Evolutionary conservation across 176 grass and related monocot genomes (phyloP), one percentile per base, ranked within the genome.

Genomic region (Rhynchospora tenuis): DNA sequence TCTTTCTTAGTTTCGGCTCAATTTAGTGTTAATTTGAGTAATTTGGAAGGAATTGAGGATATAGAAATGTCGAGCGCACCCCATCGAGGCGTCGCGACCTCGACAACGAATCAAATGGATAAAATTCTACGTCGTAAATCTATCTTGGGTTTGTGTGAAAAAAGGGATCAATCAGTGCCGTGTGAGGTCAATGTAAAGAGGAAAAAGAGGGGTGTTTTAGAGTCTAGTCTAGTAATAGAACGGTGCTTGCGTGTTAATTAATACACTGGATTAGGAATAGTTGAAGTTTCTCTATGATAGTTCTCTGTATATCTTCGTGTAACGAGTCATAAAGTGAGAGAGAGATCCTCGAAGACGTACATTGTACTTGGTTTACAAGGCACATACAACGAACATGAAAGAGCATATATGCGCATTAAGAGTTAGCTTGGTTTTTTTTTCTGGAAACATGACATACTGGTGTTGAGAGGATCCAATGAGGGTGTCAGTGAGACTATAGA

Each of bases 41-140:
- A n/a, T n/a, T n/a, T n/a, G n/a, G n/a, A n/a, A n/a, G n/a, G n/a
- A n/a, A n/a, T n/a, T n/a, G n/a, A n/a, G n/a, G n/a, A n/a, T n/a
- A n/a, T n/a, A n/a, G n/a, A n/a, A n/a, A n/a, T n/a, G n/a, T n/a
- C n/a, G n/a, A 65, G 87, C 95, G 82, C 95, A 98, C 50, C 95
- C 95, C 95, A 98, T 98, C 76, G 52, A 71, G 81, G 77, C 78
- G 68, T 64, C 82, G 33, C 84, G 45, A 86, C 64, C 83, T 72
- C 58, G 29, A 54, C 79, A 73, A 47, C 84, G 62, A 81, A 84
- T 58, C 64, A 63, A 82, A 84, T 78, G 59, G 81, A 73, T n/a
- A 59, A 74, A 71, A 29, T 64, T 66, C 55, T 26, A 63, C 82
- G 80, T 75, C 78, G 27, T 27, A 83, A 86, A 86, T 83, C 87